Evolutionary conservation across 2,329 filamentous ascomycete species (phyloP), one percentile per base, ranked within the genome.

Genomic region (Pseudopithomyces chartarum): DNA sequence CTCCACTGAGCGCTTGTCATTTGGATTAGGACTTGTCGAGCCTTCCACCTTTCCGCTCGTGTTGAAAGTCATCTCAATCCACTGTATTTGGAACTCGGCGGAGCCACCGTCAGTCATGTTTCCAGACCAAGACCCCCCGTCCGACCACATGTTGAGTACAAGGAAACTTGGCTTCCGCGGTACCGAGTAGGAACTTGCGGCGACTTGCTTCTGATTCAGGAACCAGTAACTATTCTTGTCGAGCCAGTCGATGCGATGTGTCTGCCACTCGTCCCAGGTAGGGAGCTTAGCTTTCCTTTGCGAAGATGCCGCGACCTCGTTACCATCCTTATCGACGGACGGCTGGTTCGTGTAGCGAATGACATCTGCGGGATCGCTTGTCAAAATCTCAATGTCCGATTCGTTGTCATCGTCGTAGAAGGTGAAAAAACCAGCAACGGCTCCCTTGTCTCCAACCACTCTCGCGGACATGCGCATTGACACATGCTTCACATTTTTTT

Each of bases 271-370:
- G 47, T 81, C 77, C 83, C 84, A 86, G 26, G 73, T 70, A 17
- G 76, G 59, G 1, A 85, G 81, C 39, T 83, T 68, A 2, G 78
- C 82, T 11, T 76, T 78, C 59, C 82, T 83, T 7, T 74, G 65
- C 1, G 83, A 84, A 0, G 85, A 81, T 23, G 74, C 68, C 3
- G 77, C 67, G 42, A 84, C 72, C 32, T 80, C 76, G 34, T 80
- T 73, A 29, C 80, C 81, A 10, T 75, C 68, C 12, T 74, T 73
- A 55, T 76, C 79, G 54, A 82, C 80, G 0, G 82, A 77, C 0
- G 85, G 85, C 67, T 88, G 85, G 67, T 88, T 88, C 13, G 85
- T 87, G 72, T 85, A 87, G 58, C 77, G 78, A 4, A 82, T 75
- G 3, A 73, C 75, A 54, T 74, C 69, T 1, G 66, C 70, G 1